A percentile compares a stretch with the other conserved stretches of the same genome.
Conservation (phyloP, 306 rosid genomes). For the Betula pendula region DNA sequence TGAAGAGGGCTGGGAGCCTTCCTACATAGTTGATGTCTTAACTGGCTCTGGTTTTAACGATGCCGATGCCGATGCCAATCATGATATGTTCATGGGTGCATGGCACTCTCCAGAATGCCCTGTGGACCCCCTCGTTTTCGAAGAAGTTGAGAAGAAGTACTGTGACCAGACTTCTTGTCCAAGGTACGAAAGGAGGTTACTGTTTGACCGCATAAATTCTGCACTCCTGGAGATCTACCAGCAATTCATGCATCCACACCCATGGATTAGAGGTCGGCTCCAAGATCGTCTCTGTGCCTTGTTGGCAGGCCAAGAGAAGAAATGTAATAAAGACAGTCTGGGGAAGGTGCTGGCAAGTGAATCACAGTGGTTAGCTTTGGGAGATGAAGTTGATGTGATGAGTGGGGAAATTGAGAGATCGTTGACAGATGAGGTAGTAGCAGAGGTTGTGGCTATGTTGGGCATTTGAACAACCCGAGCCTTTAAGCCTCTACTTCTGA, state of each 20-base stretch:
- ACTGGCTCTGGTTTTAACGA: constrained; percentile 50
- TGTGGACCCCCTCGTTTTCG: constrained; percentile 54
- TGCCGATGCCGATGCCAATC: constrained; percentile 36
- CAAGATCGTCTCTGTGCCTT: constrained; percentile 43
- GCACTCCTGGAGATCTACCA: constrained; percentile 55
- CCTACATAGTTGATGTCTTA: constrained; percentile 59
- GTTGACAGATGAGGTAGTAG: constrained; percentile 68
- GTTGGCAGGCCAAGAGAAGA: constrained; percentile 49
- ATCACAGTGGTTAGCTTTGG: constrained; percentile 56
- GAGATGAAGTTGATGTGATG: constrained; percentile 56
- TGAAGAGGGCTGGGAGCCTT: constrained; percentile 66
- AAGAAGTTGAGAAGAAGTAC: constrained; percentile 72
- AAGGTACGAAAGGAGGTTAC: constrained; percentile 72
- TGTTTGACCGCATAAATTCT: constrained; percentile 71
- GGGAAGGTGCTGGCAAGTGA: constrained; percentile 54
- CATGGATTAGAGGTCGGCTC: constrained; percentile 58
- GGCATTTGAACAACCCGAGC: neutral
- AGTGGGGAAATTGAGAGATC: constrained; percentile 64
- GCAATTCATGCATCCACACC: constrained; percentile 44
- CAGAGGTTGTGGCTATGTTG: constrained; percentile 49
- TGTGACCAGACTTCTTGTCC: constrained; percentile 39
- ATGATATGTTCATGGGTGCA: constrained; percentile 34
- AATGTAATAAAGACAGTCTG: constrained; percentile 43
- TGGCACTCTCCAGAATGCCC: constrained; percentile 74
- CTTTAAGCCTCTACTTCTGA: neutral